Conservation (phyloP, 2,329 filamentous ascomycete species). For the Aureobasidium subglaciale region DNA sequence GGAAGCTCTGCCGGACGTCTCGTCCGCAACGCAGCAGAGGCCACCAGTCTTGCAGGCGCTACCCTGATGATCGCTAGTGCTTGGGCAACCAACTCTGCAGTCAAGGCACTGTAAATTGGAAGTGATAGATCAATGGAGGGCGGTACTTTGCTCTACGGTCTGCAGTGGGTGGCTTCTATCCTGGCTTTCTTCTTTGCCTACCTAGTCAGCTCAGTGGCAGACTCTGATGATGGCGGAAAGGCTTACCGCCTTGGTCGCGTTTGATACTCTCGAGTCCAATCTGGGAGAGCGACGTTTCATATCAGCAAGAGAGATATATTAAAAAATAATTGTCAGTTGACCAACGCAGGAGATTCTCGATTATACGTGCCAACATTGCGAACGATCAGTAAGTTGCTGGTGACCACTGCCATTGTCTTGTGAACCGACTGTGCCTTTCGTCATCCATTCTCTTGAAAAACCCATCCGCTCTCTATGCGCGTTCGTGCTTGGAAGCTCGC, state of each 20-base stretch:
- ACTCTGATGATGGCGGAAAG: neutral
- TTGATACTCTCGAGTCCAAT: neutral
- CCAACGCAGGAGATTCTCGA: too few species aligned
- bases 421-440: too few species aligned
- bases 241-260: neutral
- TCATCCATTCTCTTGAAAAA: too few species aligned
- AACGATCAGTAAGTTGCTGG: too few species aligned
- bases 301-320: too few species aligned
- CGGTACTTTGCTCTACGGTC: slow-evolving; percentile 11
- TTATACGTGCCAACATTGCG: too few species aligned
- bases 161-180: slow-evolving; percentile 18
- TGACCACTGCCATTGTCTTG: too few species aligned
- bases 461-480: too few species aligned
- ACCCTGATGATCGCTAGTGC: slow-evolving; percentile 17
- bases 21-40: slow-evolving; percentile 2
- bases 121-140: neutral
- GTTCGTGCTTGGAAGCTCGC: too few species aligned
- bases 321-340: too few species aligned
- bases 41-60: slow-evolving; percentile 6
- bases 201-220: slow-evolving; percentile 8
- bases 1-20: slow-evolving; percentile 10
- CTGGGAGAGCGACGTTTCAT: too few species aligned
- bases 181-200: slow-evolving; percentile 15
- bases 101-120: slow-evolving; percentile 11
- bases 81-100: slow-evolving; percentile 16